phyloP scores from a whole-genome alignment of 2,329 filamentous ascomycete species.

The Colletotrichum sp. region DNA sequence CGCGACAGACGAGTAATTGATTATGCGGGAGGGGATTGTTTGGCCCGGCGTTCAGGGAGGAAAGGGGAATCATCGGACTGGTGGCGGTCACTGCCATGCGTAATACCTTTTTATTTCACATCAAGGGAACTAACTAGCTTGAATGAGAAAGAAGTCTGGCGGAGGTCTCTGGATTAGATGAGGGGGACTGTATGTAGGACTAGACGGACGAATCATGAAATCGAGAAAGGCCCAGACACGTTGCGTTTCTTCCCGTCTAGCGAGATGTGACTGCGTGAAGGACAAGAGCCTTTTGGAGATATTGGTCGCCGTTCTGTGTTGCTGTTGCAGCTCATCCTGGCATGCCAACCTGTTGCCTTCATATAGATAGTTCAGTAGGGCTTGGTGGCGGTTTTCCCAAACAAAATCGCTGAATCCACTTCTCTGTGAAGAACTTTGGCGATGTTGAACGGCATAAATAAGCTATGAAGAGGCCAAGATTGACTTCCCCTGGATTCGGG shows the following conservation, averaged over 20 bases:
- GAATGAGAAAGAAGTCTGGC: not conserved
- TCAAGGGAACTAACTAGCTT: not conserved
- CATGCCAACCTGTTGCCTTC: not conserved
- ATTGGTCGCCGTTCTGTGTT: not conserved
- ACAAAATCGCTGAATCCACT: too few relatives aligned
- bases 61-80: not conserved
- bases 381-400: not conserved
- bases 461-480: fast-evolving
- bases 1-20: not conserved
- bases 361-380: fast-evolving
- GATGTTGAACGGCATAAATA: too few relatives aligned
- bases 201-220: slow-evolving; percentile 2
- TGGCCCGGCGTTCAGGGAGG: slow-evolving; percentile 15
- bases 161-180: not conserved
- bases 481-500: not conserved
- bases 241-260: fast-evolving
- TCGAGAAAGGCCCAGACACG: not conserved
- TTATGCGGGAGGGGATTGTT: not conserved
- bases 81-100: not conserved
- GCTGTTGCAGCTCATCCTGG: not conserved
- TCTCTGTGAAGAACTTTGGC: not conserved
- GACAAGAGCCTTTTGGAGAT: not conserved
- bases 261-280: not conserved
- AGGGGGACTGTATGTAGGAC: not conserved
- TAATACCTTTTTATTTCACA: not conserved